A percentile compares a stretch with the other conserved stretches of the same genome.
Conservation (phyloP, 805 yeast species). For the Lachancea nothofagi region DNA sequence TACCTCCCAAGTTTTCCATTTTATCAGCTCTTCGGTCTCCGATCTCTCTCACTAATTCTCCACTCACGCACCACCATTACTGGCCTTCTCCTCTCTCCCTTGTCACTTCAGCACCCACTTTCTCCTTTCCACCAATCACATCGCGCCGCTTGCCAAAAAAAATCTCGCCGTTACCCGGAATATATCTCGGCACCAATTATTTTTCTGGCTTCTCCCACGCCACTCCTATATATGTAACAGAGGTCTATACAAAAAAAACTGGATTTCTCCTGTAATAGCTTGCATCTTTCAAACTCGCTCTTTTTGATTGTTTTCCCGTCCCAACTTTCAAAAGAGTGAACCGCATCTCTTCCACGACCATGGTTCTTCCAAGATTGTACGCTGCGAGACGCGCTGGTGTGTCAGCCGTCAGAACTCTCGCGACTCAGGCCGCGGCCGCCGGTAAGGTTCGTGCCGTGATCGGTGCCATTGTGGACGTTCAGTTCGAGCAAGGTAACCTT, state of each 20-base stretch:
- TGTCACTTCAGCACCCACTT: background rate
- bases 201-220: background rate
- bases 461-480: conserved; percentile 99
- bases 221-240: background rate
- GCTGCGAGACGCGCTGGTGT: conserved; percentile 50
- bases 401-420: conserved; percentile 28
- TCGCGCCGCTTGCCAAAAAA: conserved; percentile 4
- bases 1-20: background rate
- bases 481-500: conserved; percentile 93
- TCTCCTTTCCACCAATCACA: no score
- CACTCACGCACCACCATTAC: no score
- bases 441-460: conserved; percentile 96
- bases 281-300: background rate
- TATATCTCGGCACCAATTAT: background rate
- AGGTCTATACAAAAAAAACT: background rate
- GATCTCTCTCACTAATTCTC: no score
- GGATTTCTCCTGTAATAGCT: no score
- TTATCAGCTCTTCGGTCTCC: no score
- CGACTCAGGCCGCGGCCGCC: conserved; percentile 45
- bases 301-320: background rate
- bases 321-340: conserved; percentile 5
- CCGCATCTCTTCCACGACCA: conserved; percentile 17
- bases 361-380: conserved; percentile 54
- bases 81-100: background rate
- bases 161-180: background rate